Base-by-base conservation (phyloP, 2,329 filamentous ascomycete genomes). In the Fusarium palustre region DNA sequence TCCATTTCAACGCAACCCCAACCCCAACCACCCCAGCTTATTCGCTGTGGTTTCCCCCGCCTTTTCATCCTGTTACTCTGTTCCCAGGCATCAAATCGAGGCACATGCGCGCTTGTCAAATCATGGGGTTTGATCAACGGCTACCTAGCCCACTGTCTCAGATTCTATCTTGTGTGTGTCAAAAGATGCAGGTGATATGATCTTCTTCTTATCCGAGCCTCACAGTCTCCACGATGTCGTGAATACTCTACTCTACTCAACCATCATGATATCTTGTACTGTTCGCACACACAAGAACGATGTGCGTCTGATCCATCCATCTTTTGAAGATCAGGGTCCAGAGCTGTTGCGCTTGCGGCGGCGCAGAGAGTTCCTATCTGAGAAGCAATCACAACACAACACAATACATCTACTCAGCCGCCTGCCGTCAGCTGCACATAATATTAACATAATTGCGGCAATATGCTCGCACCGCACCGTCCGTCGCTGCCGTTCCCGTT, bases 81-180 rank as follows among this genome's bases (percentile, higher is more conserved):
- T 8, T 7, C 11, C 34, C 18, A 52, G 38, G 42, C 28, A 34
- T 24, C 46, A 42, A 64, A 49, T 48, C 28, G 46, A 54, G 46
- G 64, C 65, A 66, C 66, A 69, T 69, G 66, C 65, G 25, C 66
- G 25, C 43, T 31, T 69, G 38, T 59, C 39, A 47, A 61, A 69
- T 69, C 66, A 69, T 69, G 66, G 66, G 66, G 60, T 69, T 69
- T 53, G 39, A 41, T 52, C 61, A 59, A 60, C 41, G 33, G 22
- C 55, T 56, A 64, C n/a, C 36, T 39, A 45, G 24, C 31, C 15
- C 41, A 53, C 47, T 66, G 66, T 69, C 65, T 69, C 43, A 43
- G 59, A 48, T 61, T 25, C 4, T 50, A 34, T 59, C 57, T 53
- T 53, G 66, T 57, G 39, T 52, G 62, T 57, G 39, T 58, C 39